Evolutionary conservation across 768 basidiomycete species (phyloP).

Genomic region (Mycena polygramma): DNA sequence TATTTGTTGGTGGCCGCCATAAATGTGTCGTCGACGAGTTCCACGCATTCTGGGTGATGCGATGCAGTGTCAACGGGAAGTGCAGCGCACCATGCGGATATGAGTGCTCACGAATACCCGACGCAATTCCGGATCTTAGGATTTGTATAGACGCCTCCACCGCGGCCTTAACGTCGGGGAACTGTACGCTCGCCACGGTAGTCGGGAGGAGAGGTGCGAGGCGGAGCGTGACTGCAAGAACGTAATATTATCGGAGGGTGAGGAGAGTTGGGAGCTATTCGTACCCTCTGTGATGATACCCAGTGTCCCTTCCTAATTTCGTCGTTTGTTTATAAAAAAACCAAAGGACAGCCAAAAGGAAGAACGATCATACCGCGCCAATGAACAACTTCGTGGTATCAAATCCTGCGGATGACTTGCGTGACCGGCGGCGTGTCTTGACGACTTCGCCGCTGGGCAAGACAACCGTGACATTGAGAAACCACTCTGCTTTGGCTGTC

Average conservation of each 20-base stretch:
- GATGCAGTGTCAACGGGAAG: too few relatives aligned
- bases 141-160: conserved; percentile 83
- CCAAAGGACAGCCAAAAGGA: background rate
- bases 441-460: conserved; percentile 91
- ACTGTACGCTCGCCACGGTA: conserved; percentile 85
- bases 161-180: conserved; percentile 81
- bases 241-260: background rate
- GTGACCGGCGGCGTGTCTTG: conserved; percentile 82
- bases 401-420: conserved; percentile 91
- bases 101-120: conserved; percentile 15
- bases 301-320: conserved; percentile 66
- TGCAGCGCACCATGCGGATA: too few relatives aligned
- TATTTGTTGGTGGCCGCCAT: conserved; percentile 73
- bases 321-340: conserved; percentile 53
- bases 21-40: conserved; percentile 81
- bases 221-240: conserved; percentile 74
- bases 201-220: conserved; percentile 88
- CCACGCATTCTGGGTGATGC: conserved; percentile 76
- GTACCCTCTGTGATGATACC: conserved; percentile 91
- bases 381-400: conserved; percentile 90
- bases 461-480: conserved; percentile 92
- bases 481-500: conserved; percentile 93
- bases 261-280: background rate
- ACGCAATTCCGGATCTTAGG: conserved; percentile 17
- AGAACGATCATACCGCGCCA: conserved; percentile 61